Percentiles rank a stretch among this genome's conserved stretches.
Conservation (phyloP, 768 basidiomycete species). For the Serendipita sp. region DNA sequence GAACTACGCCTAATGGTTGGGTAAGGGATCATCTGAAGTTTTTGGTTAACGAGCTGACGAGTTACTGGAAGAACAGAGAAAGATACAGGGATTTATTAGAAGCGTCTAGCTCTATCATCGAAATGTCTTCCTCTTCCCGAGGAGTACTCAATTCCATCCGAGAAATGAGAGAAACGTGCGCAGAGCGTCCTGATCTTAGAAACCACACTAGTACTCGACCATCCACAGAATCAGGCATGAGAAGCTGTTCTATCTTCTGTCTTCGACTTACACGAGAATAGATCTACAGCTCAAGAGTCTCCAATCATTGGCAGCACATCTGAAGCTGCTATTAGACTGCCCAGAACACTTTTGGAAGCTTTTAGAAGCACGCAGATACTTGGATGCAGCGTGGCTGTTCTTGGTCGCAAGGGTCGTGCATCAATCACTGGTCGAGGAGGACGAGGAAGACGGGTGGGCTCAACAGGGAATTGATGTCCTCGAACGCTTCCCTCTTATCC, state of each 20-base stretch:
- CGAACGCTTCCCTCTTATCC: constrained; percentile 72
- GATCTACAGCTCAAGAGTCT: constrained; percentile 53
- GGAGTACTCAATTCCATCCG: constrained; percentile 47
- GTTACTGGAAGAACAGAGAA: constrained; percentile 57
- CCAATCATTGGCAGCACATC: constrained; percentile 68
- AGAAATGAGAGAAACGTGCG: constrained; percentile 36
- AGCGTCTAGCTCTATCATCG: constrained; percentile 72
- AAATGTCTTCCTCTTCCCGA: constrained; percentile 52
- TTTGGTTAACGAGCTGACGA: constrained; percentile 17
- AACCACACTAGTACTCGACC: constrained; percentile 1
- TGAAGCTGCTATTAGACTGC: constrained; percentile 82
- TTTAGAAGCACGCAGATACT: constrained; percentile 62
- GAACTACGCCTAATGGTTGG: constrained; percentile 83
- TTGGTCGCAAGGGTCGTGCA: constrained; percentile 74
- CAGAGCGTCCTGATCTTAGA: constrained; percentile 7
- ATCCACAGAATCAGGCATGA: constrained; percentile 13
- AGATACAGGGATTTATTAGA: constrained; percentile 77
- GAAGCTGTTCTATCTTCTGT: not conserved
- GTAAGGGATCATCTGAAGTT: constrained; percentile 34
- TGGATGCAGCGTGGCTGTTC: constrained; percentile 79
- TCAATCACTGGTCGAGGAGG: constrained; percentile 47
- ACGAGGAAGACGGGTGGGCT: constrained; percentile 49
- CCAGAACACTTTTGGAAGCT: constrained; percentile 86
- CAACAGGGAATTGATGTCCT: constrained; percentile 44
- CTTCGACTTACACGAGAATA: constrained; percentile 17